Evolutionary conservation across 2,329 filamentous ascomycete species (phyloP).

Genomic region (Apiospora koreana): DNA sequence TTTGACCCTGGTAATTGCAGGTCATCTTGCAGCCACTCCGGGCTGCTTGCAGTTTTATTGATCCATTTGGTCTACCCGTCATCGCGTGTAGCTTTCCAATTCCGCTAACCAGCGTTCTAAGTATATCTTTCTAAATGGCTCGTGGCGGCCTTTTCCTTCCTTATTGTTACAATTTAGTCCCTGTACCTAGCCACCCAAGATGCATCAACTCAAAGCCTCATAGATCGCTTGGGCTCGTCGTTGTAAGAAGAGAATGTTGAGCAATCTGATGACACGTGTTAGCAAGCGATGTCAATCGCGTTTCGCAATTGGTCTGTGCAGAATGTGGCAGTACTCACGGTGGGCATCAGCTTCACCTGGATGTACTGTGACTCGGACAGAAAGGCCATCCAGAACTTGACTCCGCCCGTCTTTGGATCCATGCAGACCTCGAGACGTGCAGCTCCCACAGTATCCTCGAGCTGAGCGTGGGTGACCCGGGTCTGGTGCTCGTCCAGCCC

Average conservation of each 20-base stretch:
- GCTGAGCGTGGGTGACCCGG: neutral
- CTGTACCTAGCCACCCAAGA: neutral
- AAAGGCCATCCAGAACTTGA: neutral
- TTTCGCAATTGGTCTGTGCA: neutral
- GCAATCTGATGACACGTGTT: neutral
- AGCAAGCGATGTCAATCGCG: neutral
- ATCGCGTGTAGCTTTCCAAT: neutral
- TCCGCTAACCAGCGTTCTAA: neutral
- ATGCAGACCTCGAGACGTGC: neutral
- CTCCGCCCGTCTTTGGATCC: neutral
- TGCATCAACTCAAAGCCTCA: neutral
- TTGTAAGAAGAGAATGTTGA: conserved; percentile 2
- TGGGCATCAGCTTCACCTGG: neutral
- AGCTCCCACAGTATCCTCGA: neutral
- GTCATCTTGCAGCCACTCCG: neutral
- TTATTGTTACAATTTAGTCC: neutral
- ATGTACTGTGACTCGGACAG: neutral
- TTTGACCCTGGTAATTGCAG: neutral
- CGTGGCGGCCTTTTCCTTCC: neutral
- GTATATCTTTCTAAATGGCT: neutral
- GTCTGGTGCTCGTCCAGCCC: conserved; percentile 2
- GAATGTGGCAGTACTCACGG: neutral
- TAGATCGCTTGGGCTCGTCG: neutral
- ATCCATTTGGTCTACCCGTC: neutral
- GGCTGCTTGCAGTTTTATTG: neutral